These are phyloP conservation scores for Kodamaea restingae DNA, from an alignment of 805 yeast species.

Conservation along the genomic window DNA sequence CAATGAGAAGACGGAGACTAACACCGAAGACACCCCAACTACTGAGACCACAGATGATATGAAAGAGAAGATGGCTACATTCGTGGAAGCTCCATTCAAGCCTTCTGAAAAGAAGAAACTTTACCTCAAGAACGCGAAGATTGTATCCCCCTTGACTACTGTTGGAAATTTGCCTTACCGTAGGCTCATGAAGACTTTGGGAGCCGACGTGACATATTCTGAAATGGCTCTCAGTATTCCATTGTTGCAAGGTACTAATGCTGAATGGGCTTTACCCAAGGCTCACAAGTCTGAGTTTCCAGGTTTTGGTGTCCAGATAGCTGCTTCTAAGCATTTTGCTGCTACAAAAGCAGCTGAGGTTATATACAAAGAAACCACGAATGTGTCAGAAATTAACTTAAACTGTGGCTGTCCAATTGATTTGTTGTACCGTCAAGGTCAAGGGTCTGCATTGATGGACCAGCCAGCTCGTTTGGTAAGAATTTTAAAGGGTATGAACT, in stretches of 20 bases:
- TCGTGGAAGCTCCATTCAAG: conserved; percentile 71
- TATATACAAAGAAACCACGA: conserved; percentile 50
- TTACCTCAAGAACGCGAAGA: conserved; percentile 68
- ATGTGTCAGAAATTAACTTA: conserved; percentile 78
- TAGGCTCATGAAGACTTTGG: conserved; percentile 82
- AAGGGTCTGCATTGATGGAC: conserved; percentile 90
- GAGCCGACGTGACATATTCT: conserved; percentile 89
- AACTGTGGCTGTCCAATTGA: conserved; percentile 99
- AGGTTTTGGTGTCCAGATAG: conserved; percentile 91
- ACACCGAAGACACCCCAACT: conserved; percentile 27
- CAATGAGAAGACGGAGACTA: conserved; percentile 36
- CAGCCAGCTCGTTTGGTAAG: conserved; percentile 78
- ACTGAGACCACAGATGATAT: conserved; percentile 6
- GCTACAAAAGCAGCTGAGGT: conserved; percentile 91
- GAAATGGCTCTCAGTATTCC: conserved; percentile 95
- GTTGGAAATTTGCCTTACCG: conserved; percentile 97
- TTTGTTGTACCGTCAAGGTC: conserved; percentile 87
- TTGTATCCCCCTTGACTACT: conserved; percentile 93
- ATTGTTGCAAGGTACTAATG: conserved; percentile 79
- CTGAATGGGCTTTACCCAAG: conserved; percentile 97
- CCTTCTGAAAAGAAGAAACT: conserved; percentile 78
- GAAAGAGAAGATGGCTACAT: conserved; percentile 43
- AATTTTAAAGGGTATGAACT: conserved; percentile 83
- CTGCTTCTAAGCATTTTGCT: conserved; percentile 89
- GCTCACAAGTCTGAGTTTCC: conserved; percentile 80